Evolutionary conservation across 1,284 basidiomycete species (phyloP).

Genomic region (Boletus sp.): DNA sequence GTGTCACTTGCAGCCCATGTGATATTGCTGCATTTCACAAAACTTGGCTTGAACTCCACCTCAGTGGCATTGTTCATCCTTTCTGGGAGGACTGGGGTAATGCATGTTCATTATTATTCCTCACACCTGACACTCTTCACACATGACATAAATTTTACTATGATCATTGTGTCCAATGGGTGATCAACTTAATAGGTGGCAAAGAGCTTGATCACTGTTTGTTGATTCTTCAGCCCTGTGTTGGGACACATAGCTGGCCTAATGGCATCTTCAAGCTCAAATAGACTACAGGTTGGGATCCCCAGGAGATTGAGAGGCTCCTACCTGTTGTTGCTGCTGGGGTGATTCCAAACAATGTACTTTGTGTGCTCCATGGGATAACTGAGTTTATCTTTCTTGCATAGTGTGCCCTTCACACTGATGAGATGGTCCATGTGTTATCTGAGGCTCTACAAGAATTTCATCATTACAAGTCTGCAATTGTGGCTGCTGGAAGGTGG

Average conservation of each 20-base stretch:
- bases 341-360: background rate
- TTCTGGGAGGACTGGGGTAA: slow-evolving; percentile 21
- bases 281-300: background rate
- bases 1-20: background rate
- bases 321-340: background rate
- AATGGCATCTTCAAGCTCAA: slow-evolving; percentile 1
- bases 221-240: slow-evolving; percentile 6
- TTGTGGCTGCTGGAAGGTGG: slow-evolving; percentile 7
- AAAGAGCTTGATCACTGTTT: slow-evolving; percentile 12
- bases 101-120: slow-evolving; percentile 16
- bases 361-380: slow-evolving; percentile 9
- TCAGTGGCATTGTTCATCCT: slow-evolving; percentile 11
- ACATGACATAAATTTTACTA: slow-evolving; percentile 21
- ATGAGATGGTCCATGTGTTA: slow-evolving; percentile 11
- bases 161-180: slow-evolving; percentile 4
- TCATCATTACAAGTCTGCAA: slow-evolving; percentile 16
- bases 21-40: slow-evolving; percentile 16
- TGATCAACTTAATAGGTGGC: slow-evolving; percentile 1
- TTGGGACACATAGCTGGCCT: background rate
- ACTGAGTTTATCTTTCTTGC: slow-evolving; percentile 26
- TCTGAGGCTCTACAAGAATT: slow-evolving; percentile 15
- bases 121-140: slow-evolving; percentile 18
- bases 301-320: background rate
- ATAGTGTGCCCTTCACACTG: background rate
- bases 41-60: background rate